Conservation (phyloP, 106 monocot species). For the Xerophyta viscosa region DNA sequence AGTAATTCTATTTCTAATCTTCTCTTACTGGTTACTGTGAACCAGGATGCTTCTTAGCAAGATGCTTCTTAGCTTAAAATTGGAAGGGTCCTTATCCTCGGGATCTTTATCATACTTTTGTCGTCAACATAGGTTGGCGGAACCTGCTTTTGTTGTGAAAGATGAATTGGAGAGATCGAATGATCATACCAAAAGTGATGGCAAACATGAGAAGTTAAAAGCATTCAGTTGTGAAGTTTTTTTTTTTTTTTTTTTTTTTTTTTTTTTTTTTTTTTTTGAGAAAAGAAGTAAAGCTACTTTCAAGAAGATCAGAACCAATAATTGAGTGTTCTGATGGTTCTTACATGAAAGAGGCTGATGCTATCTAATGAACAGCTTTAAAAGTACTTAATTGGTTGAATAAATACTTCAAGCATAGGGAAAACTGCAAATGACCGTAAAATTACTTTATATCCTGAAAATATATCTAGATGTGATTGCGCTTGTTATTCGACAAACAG, state of each 20-base stretch:
- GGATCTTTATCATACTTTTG: slow-evolving; percentile 74
- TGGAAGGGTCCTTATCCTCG: slow-evolving; percentile 77
- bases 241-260: too few relatives aligned
- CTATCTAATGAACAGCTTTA: slow-evolving; percentile 67
- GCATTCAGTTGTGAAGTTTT: slow-evolving; percentile 61
- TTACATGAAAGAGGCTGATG: slow-evolving; percentile 75
- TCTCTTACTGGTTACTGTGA: background rate
- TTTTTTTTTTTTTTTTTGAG: too few relatives aligned
- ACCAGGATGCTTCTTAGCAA: slow-evolving; percentile 67
- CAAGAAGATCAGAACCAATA: slow-evolving; percentile 42
- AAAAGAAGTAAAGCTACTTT: slow-evolving; percentile 62
- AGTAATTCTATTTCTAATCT: background rate
- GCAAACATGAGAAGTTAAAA: slow-evolving; percentile 6
- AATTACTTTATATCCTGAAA: slow-evolving; percentile 26
- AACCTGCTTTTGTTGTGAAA: slow-evolving; percentile 44
- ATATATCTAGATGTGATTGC: too few relatives aligned
- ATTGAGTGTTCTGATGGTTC: slow-evolving; percentile 33
- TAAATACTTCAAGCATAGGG: slow-evolving; percentile 50
- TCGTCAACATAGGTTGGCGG: slow-evolving; percentile 58
- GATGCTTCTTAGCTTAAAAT: slow-evolving; percentile 68
- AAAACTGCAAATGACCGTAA: too few relatives aligned
- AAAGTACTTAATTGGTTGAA: slow-evolving; percentile 67
- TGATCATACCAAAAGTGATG: background rate
- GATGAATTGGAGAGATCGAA: slow-evolving; percentile 1
- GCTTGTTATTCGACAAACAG: too few relatives aligned